A percentile compares a stretch with the other conserved stretches of the same genome.
These are phyloP conservation scores for Blastobotrys attinorum DNA, from an alignment of 805 yeast genomes.

Conservation along the genomic window DNA sequence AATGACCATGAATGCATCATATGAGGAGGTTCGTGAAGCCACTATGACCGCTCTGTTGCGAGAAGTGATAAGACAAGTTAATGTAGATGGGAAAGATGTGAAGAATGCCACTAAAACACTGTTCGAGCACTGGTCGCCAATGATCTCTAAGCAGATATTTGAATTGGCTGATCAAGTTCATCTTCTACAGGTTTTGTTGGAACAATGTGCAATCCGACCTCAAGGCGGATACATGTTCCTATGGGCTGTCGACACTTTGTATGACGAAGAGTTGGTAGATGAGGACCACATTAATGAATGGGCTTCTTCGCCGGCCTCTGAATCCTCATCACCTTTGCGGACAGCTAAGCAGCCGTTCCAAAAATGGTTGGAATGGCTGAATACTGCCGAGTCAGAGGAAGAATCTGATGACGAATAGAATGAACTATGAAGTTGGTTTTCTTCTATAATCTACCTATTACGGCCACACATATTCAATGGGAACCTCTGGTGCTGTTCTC, in stretches of 20 bases:
- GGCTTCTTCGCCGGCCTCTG: conserved; percentile 57
- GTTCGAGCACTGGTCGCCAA: conserved; percentile 71
- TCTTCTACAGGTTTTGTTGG: conserved; percentile 43
- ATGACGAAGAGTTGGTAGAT: conserved; percentile 73
- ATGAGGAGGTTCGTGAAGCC: conserved; percentile 84
- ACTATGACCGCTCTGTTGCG: conserved; percentile 64
- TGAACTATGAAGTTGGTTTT: too few relatives aligned
- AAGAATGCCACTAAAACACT: conserved; percentile 72
- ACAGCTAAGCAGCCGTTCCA: conserved; percentile 49
- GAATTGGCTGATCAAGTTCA: conserved; percentile 72
- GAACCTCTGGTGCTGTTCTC: too few relatives aligned
- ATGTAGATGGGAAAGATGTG: conserved; percentile 67
- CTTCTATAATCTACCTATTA: too few relatives aligned
- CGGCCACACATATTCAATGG: too few relatives aligned
- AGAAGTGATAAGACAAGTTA: conserved; percentile 64
- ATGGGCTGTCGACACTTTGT: conserved; percentile 52
- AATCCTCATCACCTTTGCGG: conserved; percentile 32
- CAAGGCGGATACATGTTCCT: conserved; percentile 39
- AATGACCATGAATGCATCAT: conserved; percentile 95
- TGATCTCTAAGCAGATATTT: conserved; percentile 80
- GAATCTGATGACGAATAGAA: conserved; percentile 19
- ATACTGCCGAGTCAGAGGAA: conserved; percentile 43
- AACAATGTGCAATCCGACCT: conserved; percentile 35
- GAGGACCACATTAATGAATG: conserved; percentile 75
- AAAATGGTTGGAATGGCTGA: conserved; percentile 82